Percentiles rank a stretch among this genome's conserved stretches.
These are phyloP conservation scores for Selaginella moellendorffii DNA, from an alignment of 75 land plant genomes.

Conservation along the genomic window DNA sequence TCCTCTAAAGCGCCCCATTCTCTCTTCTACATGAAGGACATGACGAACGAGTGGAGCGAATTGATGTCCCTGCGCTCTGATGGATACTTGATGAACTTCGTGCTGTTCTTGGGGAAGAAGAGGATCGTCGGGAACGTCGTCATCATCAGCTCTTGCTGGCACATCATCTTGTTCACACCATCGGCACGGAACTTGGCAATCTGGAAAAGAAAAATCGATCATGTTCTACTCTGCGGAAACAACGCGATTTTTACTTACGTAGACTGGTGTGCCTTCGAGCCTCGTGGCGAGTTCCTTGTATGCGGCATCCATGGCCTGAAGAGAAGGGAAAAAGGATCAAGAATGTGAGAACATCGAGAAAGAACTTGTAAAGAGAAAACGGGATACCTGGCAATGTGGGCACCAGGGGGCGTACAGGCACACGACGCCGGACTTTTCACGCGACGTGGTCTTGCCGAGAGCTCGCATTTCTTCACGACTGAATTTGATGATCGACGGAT, in stretches of 20 bases:
- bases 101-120: constrained; percentile 54
- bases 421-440: constrained; percentile 58
- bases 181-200: constrained; percentile 59
- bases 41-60: constrained; percentile 47
- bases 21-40: not conserved
- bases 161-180: constrained; percentile 49
- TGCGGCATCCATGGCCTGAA: constrained; percentile 59
- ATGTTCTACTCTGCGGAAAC: too few relatives aligned
- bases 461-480: not conserved
- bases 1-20: too few relatives aligned
- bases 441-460: not conserved
- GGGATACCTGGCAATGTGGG: constrained; percentile 56
- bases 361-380: too few relatives aligned
- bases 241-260: too few relatives aligned
- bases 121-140: constrained; percentile 54
- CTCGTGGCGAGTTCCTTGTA: constrained; percentile 45
- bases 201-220: constrained; percentile 13
- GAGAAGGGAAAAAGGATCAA: too few relatives aligned
- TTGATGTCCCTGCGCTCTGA: constrained; percentile 60
- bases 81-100: constrained; percentile 53
- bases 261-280: constrained; percentile 31
- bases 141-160: constrained; percentile 37
- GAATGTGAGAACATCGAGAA: too few relatives aligned
- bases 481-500: not conserved
- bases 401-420: constrained; percentile 97